Base-by-base conservation (phyloP, 257 asterid species). In the Gentiana straminea region DNA sequence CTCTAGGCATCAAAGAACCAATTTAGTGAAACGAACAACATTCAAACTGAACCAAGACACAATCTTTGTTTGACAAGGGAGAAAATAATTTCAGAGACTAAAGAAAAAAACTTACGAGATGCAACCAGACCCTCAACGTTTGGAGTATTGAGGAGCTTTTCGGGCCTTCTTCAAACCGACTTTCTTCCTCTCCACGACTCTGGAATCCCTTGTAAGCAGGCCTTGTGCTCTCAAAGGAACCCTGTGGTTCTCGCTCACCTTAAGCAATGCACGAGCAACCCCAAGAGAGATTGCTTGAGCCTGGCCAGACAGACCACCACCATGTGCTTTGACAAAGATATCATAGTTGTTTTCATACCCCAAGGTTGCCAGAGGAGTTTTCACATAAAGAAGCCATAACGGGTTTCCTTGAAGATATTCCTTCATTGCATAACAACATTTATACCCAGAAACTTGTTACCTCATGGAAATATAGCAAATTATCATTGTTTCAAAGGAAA, bases 321-420 rank as follows among this genome's bases (percentile, higher is more conserved):
- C 99, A 7, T 88, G 86, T 7, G 97, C 97, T 74, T 88, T 92
- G 50, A 92, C 87, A 64, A 88, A 92, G 8, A 86, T 85, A 49
- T 92, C 99, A 34, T 88, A 92, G 79, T 86, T 88, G 51, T 66
- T 62, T 78, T 92, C 97, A 32, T 88, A 92, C 35, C 99, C 99
- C 61, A 92, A 70, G 41, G 86, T 77, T 36, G 80, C 61, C 35
- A 88, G 63, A 0, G 99, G 99, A 48, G 94, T 83, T 78, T 75
- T 92, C 5, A 88, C 89, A 56, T 92, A 92, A 79, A 85, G 91
- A 67, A 92, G 81, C 97, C 97, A 92, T 46, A 88, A 60, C 39
- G 99, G 99, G 46, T 92, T 92, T 38, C 95, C 97, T 76, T 88
- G 99, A 67, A 92, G 95, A 74, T 92, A 92, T 49, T 92, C 99